A percentile compares a stretch with the other conserved stretches of the same genome.
Evolutionary conservation across 1,284 basidiomycete species (phyloP).

Genomic region (Trichosporon ovoides): DNA sequence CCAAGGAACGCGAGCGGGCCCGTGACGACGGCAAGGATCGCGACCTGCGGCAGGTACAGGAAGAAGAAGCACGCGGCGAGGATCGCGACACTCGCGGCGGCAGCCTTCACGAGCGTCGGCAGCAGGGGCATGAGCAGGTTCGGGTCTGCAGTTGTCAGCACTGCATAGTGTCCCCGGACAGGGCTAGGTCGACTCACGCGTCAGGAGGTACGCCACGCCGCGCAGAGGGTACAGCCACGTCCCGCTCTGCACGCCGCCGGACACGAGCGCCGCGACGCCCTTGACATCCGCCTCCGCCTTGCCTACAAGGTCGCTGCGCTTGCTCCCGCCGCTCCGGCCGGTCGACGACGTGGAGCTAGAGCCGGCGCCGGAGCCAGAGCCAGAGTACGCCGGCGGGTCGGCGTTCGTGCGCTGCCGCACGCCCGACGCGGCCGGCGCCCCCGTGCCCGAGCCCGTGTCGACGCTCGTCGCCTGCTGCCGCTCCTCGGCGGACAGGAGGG

Average conservation of each 20-base stretch:
- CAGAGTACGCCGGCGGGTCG: too few relatives aligned
- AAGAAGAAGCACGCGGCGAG: constrained; percentile 57
- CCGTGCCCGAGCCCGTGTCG: background rate
- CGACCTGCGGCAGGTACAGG: constrained; percentile 65
- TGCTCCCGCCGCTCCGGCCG: background rate
- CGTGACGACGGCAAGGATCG: constrained; percentile 59
- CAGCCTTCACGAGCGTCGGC: constrained; percentile 43
- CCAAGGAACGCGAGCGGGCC: constrained; percentile 56
- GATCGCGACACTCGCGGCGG: constrained; percentile 43
- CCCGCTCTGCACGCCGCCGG: constrained; percentile 45
- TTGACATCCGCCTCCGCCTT: constrained; percentile 35
- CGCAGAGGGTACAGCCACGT: constrained; percentile 50
- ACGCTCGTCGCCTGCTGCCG: background rate
- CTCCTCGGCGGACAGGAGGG: background rate
- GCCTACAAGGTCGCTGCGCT: constrained; percentile 16
- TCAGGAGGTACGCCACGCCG: constrained; percentile 47
- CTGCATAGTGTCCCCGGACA: background rate
- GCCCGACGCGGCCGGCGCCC: background rate
- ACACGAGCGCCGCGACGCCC: constrained; percentile 31
- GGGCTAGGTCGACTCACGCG: constrained; percentile 25
- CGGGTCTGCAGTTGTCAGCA: constrained; percentile 40
- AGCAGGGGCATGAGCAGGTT: constrained; percentile 45
- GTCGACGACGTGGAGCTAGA: background rate
- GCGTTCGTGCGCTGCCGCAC: constrained; percentile 3
- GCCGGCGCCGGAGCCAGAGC: background rate